These are phyloP conservation scores for Ogataea minuta DNA, from an alignment of 805 yeast genomes.

Conservation along the genomic window DNA sequence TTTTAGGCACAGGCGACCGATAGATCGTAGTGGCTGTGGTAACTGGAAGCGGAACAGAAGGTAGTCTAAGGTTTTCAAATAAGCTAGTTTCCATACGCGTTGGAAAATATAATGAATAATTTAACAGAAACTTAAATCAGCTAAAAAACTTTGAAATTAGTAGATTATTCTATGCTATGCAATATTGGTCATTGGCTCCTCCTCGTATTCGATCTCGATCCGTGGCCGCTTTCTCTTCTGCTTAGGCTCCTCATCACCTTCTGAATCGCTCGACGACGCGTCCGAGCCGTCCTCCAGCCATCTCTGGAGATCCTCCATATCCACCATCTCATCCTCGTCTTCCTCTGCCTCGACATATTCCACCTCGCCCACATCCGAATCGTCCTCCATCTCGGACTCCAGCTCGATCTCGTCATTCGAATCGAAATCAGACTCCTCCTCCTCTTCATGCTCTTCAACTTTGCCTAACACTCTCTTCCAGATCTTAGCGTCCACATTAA, in stretches of 20 bases:
- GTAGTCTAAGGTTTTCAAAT: slow-evolving; percentile 18
- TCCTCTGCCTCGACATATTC: slow-evolving; percentile 91
- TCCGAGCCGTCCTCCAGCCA: slow-evolving; percentile 53
- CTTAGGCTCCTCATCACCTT: slow-evolving; percentile 39
- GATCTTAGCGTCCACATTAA: slow-evolving; percentile 91
- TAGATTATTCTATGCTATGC: slow-evolving; percentile 7
- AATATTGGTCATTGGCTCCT: slow-evolving; percentile 37
- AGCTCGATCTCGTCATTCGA: slow-evolving; percentile 40
- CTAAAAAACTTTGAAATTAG: no score
- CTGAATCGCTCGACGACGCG: slow-evolving; percentile 38
- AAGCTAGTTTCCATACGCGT: slow-evolving; percentile 13
- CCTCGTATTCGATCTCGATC: slow-evolving; percentile 81
- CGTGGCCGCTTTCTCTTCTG: slow-evolving; percentile 49
- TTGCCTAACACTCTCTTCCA: slow-evolving; percentile 92
- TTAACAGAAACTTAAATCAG: not conserved
- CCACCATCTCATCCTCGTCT: slow-evolving; percentile 85
- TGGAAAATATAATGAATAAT: not conserved
- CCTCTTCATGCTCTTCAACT: slow-evolving; percentile 51
- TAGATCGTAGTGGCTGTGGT: slow-evolving; percentile 46
- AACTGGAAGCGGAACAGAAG: slow-evolving; percentile 33
- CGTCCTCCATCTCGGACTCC: slow-evolving; percentile 56
- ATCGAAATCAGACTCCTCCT: slow-evolving; percentile 55
- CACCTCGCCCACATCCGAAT: slow-evolving; percentile 56
- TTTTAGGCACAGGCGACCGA: slow-evolving; percentile 48
- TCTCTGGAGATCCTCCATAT: slow-evolving; percentile 87